These are phyloP conservation scores for Podila epigama DNA, from an alignment of 192 early-diverging fungal genomes.

Conservation along the genomic window DNA sequence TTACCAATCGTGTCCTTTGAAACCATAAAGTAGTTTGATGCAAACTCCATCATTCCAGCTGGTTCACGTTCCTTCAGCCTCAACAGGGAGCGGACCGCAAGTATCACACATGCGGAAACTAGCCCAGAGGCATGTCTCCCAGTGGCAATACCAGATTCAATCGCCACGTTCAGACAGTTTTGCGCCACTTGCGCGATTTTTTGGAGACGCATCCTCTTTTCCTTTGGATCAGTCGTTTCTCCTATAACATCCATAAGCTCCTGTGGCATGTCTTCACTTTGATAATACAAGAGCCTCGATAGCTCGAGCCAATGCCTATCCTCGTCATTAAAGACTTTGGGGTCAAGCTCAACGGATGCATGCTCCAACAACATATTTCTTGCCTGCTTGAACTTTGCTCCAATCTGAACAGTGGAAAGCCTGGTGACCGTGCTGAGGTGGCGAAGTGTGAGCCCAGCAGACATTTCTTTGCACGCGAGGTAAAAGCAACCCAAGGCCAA, in stretches of 20 bases:
- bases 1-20: background rate
- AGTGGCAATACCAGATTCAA: constrained; percentile 13
- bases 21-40: background rate
- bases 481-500: constrained; percentile 29
- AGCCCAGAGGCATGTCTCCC: background rate
- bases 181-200: constrained; percentile 13
- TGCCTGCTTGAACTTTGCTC: constrained; percentile 10
- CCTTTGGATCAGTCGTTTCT: background rate
- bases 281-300: constrained; percentile 13
- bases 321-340: background rate
- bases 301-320: constrained; percentile 20
- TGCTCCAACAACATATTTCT: background rate
- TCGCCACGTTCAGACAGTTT: constrained; percentile 23
- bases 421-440: constrained; percentile 2
- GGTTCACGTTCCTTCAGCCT: background rate
- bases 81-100: constrained; percentile 14
- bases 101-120: constrained; percentile 20
- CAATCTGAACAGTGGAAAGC: constrained; percentile 8
- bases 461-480: constrained; percentile 21
- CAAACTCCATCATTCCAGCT: constrained; percentile 8
- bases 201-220: background rate
- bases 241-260: constrained; percentile 8
- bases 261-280: background rate
- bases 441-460: constrained; percentile 6
- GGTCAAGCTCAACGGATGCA: background rate